Conservation (phyloP, 495 filamentous ascomycete genomes). For the Polyplosphaeria fusca region DNA sequence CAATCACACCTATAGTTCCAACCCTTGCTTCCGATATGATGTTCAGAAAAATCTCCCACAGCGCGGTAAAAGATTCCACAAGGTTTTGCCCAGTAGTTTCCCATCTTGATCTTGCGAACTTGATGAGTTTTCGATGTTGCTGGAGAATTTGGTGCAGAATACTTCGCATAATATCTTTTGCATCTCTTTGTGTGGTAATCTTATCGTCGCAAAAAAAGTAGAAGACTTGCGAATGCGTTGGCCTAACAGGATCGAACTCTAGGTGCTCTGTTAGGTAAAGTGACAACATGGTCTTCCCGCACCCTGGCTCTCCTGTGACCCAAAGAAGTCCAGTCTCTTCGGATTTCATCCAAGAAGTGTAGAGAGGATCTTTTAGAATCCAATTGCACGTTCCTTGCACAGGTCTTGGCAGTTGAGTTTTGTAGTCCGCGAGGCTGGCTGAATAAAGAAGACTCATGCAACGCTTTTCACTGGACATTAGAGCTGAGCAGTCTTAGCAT, state of each 20-base stretch:
- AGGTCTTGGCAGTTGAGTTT: constrained; percentile 6
- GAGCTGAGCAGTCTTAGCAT: neutral
- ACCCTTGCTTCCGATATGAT: constrained; percentile 7
- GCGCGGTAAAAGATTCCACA: constrained; percentile 11
- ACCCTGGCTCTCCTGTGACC: constrained; percentile 30
- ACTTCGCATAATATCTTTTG: constrained; percentile 16
- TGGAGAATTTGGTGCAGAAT: constrained; percentile 27
- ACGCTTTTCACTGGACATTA: constrained; percentile 10
- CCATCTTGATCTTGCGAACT: constrained; percentile 11
- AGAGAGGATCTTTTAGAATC: constrained; percentile 24
- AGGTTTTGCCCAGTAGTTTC: constrained; percentile 16
- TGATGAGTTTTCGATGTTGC: constrained; percentile 23
- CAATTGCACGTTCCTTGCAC: constrained; percentile 25
- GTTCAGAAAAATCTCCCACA: constrained; percentile 25
- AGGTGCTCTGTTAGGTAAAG: constrained; percentile 21
- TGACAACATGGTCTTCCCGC: constrained; percentile 30
- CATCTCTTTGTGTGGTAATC: constrained; percentile 13
- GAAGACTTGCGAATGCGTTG: constrained; percentile 14
- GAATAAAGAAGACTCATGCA: constrained; percentile 20
- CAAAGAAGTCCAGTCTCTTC: constrained; percentile 25
- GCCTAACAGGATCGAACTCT: neutral
- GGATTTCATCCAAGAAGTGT: constrained; percentile 14
- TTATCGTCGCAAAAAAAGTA: constrained; percentile 30
- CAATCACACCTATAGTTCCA: constrained; percentile 16
- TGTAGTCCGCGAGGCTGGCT: constrained; percentile 18